Evolutionary conservation across 2,329 filamentous ascomycete species (phyloP).

Genomic region (Alternaria triticimaculans): DNA sequence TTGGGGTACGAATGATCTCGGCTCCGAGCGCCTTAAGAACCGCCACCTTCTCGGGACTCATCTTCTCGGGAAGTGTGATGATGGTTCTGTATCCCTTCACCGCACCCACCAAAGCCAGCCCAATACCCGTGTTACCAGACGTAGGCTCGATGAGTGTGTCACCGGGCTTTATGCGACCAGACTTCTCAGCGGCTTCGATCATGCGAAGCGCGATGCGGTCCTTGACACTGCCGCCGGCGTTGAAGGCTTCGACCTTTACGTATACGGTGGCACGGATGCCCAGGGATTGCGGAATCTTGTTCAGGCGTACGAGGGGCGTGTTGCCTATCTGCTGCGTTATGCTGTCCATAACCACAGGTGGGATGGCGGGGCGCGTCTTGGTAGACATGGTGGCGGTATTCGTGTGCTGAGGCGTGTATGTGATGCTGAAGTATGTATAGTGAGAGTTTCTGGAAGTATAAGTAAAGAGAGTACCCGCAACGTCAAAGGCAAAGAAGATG

Average conservation of each 20-base stretch:
- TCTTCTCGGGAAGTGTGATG: slow-evolving; percentile 98
- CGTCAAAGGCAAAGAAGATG: not conserved
- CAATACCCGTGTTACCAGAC: slow-evolving; percentile 97
- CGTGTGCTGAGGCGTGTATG: not conserved
- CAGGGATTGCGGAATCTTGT: slow-evolving; percentile 88
- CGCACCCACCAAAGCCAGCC: slow-evolving; percentile 88
- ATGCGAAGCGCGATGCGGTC: slow-evolving; percentile 95
- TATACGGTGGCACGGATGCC: slow-evolving; percentile 90
- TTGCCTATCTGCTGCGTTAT: slow-evolving; percentile 92
- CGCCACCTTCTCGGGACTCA: slow-evolving; percentile 97
- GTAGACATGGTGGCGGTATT: slow-evolving; percentile 52
- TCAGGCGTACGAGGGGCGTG: slow-evolving; percentile 92
- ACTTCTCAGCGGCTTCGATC: slow-evolving; percentile 93
- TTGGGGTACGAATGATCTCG: slow-evolving; percentile 97
- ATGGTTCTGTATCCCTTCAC: slow-evolving; percentile 99
- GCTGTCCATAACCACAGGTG: slow-evolving; percentile 66
- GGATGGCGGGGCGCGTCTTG: slow-evolving; percentile 57
- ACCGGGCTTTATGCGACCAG: slow-evolving; percentile 92
- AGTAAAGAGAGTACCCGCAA: slow-evolving; percentile 8
- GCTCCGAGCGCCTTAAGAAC: slow-evolving; percentile 92
- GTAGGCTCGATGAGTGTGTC: slow-evolving; percentile 98
- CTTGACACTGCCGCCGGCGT: slow-evolving; percentile 92
- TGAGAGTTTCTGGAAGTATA: not conserved
- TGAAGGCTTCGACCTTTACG: slow-evolving; percentile 91
- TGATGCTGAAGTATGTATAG: not conserved